A percentile compares a stretch with the other conserved stretches of the same genome.
Conservation (phyloP, 345 rosid genomes). For the Angophora floribunda region DNA sequence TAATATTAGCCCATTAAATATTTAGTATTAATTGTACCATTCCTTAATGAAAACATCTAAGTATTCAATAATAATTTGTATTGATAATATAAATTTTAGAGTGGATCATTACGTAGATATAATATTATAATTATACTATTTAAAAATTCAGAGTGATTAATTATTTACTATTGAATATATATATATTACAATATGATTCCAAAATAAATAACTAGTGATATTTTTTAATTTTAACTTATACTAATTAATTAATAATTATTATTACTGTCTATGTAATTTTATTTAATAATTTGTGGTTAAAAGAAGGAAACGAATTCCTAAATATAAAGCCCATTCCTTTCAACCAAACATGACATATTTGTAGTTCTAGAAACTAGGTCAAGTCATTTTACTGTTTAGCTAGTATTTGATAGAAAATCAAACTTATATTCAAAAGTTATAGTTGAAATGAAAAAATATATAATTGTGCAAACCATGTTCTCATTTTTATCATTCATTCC, state of each 20-base stretch:
- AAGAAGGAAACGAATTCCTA: not conserved
- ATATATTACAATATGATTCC: too few relatives aligned
- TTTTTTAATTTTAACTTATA: not conserved
- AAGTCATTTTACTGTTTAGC: not conserved
- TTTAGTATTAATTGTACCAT: not conserved
- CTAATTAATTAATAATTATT: not conserved
- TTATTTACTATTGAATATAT: too few relatives aligned
- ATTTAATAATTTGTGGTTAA: not conserved
- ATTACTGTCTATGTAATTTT: not conserved
- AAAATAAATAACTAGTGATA: too few relatives aligned
- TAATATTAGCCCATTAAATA: not conserved
- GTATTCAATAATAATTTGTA: too few relatives aligned
- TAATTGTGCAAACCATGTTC: not conserved
- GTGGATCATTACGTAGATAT: too few relatives aligned
- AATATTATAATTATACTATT: too few relatives aligned
- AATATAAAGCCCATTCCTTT: not conserved
- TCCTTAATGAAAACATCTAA: not conserved
- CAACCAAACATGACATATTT: not conserved
- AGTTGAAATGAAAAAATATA: not conserved
- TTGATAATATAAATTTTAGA: too few relatives aligned
- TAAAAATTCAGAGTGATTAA: too few relatives aligned
- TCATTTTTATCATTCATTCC: too few relatives aligned
- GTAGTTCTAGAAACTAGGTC: not conserved
- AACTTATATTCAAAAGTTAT: not conserved
- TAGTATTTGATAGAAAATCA: not conserved